Evolutionary conservation across 2,329 filamentous ascomycete species (phyloP).

Genomic region (Ascochyta pisi): DNA sequence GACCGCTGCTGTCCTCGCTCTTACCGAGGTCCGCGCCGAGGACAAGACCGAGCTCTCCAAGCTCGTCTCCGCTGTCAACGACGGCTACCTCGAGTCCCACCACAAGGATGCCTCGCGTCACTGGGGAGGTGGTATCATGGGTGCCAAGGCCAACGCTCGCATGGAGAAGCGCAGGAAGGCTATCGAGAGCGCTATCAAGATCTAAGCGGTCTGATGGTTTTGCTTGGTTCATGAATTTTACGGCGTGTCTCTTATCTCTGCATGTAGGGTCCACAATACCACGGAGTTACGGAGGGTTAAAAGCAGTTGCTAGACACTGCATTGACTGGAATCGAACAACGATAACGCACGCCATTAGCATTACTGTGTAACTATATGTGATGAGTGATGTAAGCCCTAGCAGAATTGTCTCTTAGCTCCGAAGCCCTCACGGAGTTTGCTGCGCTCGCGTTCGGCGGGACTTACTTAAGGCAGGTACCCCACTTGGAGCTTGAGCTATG

Average conservation of each 20-base stretch:
- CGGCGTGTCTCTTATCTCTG: slow-evolving; percentile 50
- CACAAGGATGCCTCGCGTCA: slow-evolving; percentile 88
- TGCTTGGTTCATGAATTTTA: slow-evolving; percentile 40
- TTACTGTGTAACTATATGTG: slow-evolving; percentile 27
- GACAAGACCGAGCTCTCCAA: slow-evolving; percentile 99
- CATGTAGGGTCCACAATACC: slow-evolving; percentile 50
- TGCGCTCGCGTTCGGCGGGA: background rate
- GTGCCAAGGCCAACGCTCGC: slow-evolving; percentile 84
- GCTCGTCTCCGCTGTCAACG: slow-evolving; percentile 95
- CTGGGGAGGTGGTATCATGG: slow-evolving; percentile 99
- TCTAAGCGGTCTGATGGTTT: slow-evolving; percentile 66
- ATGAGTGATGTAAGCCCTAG: slow-evolving; percentile 26
- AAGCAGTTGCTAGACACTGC: slow-evolving; percentile 42
- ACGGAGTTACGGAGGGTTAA: slow-evolving; percentile 50
- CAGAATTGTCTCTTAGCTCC: background rate
- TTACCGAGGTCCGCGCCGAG: slow-evolving; percentile 96
- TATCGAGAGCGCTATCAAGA: slow-evolving; percentile 93
- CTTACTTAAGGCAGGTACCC: slow-evolving; percentile 6
- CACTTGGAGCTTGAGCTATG: slow-evolving; percentile 4
- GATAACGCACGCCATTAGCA: slow-evolving; percentile 43
- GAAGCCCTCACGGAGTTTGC: background rate
- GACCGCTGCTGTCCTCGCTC: slow-evolving; percentile 94
- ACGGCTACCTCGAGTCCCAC: slow-evolving; percentile 90
- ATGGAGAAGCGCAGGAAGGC: slow-evolving; percentile 93
- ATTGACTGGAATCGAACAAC: slow-evolving; percentile 47